Evolutionary conservation across 148 eudicot genomes (phyloP), one percentile per base, ranked within the genome.

Genomic region (Rhododendron molle): DNA sequence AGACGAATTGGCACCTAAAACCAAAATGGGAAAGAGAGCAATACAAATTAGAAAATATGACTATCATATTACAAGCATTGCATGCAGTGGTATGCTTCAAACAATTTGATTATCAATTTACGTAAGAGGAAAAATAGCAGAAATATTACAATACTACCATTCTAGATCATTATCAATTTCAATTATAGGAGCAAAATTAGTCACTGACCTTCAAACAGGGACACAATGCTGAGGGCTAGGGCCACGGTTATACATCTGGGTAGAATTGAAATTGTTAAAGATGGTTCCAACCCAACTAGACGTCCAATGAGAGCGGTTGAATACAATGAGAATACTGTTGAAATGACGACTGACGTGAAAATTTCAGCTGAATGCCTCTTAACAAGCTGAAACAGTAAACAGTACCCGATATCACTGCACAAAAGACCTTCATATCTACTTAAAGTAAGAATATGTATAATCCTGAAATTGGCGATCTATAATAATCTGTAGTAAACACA

Each of bases 181-280:
- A 73, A 32, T 23, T 67, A 23, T n/a, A 52, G 30, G 26, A 72
- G 8, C 14, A 40, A 15, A 85, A 40, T 34, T 58, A 47, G 81
- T 52, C 14, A 69, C 86, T 78, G 60, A 97, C 99, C 98, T 92
- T 94, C 96, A 86, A 97, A 97, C 80, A 97, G 89, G 62, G 93
- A 90, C 38, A 93, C 94, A 58, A 97, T 94, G 93, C 99, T 97
- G 89, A 97, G 99, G 80, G 99, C 99, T 47, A 97, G 89, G 30
- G 99, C 99, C 80, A 97, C 98, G n/a, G 99, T 97, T 72, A 97
- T 93, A 90, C 99, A 97, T 84, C 99, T 93, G 16, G 99, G 99
- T 85, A 97, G 91, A 83, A 97, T 91, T 32, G 99, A 97, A 60
- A 97, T 28, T 10, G 98, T 95, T 73, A 97, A 90, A 65, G 92